Percentiles rank a stretch among this genome's conserved stretches.
These are phyloP conservation scores for Starmerella lactis-condensi DNA, from an alignment of 805 yeast species.

Conservation along the genomic window DNA sequence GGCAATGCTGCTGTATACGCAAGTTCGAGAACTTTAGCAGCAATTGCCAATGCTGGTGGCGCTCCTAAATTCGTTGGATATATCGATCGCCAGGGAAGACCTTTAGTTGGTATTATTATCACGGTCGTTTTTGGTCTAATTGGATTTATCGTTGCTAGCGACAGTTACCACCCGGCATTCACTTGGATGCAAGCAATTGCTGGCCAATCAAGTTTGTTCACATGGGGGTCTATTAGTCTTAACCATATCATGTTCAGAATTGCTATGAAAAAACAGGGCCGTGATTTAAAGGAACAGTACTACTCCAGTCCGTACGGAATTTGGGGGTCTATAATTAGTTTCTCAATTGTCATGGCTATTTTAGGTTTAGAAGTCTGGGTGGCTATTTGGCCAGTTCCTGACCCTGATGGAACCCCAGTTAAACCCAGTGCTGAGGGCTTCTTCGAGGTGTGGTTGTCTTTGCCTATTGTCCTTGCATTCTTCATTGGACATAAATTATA, in stretches of 20 bases:
- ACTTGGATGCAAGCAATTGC: constrained; percentile 58
- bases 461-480: constrained; percentile 18
- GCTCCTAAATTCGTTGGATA: constrained; percentile 43
- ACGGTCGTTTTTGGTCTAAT: constrained; percentile 31
- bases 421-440: constrained; percentile 24
- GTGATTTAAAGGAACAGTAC: constrained; percentile 48
- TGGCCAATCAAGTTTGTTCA: constrained; percentile 54
- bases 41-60: constrained; percentile 44
- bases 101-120: constrained; percentile 38
- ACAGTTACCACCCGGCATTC: constrained; percentile 34
- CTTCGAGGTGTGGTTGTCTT: constrained; percentile 38
- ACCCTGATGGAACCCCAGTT: too few species aligned
- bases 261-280: constrained; percentile 45
- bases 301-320: constrained; percentile 53
- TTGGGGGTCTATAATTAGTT: constrained; percentile 48
- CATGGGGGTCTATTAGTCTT: constrained; percentile 58
- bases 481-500: constrained; percentile 11
- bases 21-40: constrained; percentile 46
- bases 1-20: constrained; percentile 54
- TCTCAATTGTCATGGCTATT: constrained; percentile 38
- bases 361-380: constrained; percentile 67
- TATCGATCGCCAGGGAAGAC: constrained; percentile 55
- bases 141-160: constrained; percentile 39
- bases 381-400: constrained; percentile 53
- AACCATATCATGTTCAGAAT: constrained; percentile 51